phyloP scores from a whole-genome alignment of 768 basidiomycete genomes.

The Leccinellum rugosiceps region DNA sequence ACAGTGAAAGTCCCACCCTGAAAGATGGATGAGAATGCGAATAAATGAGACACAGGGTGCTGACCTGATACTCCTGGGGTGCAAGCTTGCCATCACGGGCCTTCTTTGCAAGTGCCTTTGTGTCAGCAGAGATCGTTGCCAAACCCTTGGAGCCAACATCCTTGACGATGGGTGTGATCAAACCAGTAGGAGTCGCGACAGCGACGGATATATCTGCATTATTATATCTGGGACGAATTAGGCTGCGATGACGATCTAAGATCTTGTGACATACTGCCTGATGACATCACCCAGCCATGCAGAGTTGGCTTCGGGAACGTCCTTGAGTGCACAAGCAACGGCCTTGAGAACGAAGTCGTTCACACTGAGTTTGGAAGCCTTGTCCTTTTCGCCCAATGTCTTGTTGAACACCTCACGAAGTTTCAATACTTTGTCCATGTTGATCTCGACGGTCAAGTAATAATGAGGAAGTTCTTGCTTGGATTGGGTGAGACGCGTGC shows the following conservation, averaged over 20 bases:
- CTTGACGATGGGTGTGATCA: constrained; percentile 97
- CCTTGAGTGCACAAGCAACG: constrained; percentile 81
- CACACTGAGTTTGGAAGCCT: constrained; percentile 89
- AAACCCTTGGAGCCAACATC: constrained; percentile 92
- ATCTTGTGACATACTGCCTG: constrained; percentile 65
- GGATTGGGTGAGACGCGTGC: constrained; percentile 82
- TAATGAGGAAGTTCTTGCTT: constrained; percentile 97
- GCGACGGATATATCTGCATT: constrained; percentile 97
- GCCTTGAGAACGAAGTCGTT: constrained; percentile 99
- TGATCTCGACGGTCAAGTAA: constrained; percentile 91
- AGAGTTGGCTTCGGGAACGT: constrained; percentile 97
- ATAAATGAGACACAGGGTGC: constrained; percentile 1
- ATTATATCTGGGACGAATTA: constrained; percentile 62
- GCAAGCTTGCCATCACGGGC: constrained; percentile 95
- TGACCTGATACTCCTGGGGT: constrained; percentile 93
- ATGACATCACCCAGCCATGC: constrained; percentile 97
- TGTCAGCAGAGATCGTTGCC: constrained; percentile 86
- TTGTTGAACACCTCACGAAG: constrained; percentile 96
- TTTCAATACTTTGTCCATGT: constrained; percentile 95
- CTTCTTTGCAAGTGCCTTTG: constrained; percentile 90
- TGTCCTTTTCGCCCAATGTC: constrained; percentile 80
- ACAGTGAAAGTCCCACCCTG: constrained; percentile 98
- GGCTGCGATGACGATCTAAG: background rate
- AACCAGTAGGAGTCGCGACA: constrained; percentile 91
- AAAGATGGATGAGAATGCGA: background rate